Conservation (phyloP, 306 rosid species). For the Dryas octopetala region DNA sequence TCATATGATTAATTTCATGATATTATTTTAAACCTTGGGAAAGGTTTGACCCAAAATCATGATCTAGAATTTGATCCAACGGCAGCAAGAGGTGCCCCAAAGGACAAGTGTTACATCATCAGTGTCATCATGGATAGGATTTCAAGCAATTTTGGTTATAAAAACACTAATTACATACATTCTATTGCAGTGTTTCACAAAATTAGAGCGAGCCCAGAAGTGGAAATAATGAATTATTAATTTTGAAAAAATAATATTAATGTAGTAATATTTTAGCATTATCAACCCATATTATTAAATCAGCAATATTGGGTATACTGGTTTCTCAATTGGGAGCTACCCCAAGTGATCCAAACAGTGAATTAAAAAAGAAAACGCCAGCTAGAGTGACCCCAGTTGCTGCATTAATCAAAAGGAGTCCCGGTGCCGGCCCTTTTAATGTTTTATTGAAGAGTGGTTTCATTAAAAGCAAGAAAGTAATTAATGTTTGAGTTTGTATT, state of each 20-base stretch:
- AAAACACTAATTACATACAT: neutral
- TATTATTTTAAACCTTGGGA: neutral
- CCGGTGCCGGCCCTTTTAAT: too few species aligned
- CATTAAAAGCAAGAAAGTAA: too few species aligned
- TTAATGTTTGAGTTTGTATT: too few species aligned
- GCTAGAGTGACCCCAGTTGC: slow-evolving; percentile 42
- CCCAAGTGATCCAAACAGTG: neutral
- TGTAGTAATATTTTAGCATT: neutral
- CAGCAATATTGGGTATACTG: neutral
- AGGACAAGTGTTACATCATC: slow-evolving; percentile 23
- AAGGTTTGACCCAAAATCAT: neutral
- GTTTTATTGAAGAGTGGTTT: too few species aligned
- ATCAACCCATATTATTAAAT: neutral
- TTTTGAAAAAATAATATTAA: neutral
- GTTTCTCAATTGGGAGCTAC: neutral
- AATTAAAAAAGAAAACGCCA: slow-evolving; percentile 33
- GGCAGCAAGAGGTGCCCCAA: slow-evolving; percentile 24
- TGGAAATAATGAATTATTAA: neutral
- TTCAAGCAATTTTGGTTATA: slow-evolving; percentile 2
- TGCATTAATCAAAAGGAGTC: slow-evolving; percentile 21
- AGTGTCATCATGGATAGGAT: slow-evolving; percentile 13
- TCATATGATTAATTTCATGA: neutral
- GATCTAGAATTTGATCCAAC: slow-evolving; percentile 19
- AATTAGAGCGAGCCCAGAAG: neutral
- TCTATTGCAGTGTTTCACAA: neutral